phyloP scores from a whole-genome alignment of 2,329 filamentous ascomycete genomes.

The Tolypocladium tundrense region DNA sequence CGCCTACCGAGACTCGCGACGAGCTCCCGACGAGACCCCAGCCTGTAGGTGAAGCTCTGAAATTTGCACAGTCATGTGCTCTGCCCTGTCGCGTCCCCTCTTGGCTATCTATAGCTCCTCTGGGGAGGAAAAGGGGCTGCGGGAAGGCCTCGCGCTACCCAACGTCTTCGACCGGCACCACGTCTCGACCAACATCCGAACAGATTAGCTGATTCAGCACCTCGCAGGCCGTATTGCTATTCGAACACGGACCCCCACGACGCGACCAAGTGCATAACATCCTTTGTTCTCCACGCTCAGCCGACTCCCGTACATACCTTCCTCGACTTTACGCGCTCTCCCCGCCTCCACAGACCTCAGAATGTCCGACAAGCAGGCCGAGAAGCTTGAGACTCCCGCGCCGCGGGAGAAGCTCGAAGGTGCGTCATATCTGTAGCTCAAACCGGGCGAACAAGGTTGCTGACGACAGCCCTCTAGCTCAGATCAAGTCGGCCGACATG shows the following conservation, averaged over 20 bases:
- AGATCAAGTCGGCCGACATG: conserved; percentile 98
- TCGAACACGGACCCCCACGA: background rate
- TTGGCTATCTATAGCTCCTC: background rate
- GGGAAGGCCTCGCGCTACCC: background rate
- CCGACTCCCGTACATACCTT: background rate
- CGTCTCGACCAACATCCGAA: background rate
- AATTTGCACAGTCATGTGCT: no score
- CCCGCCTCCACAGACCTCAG: background rate
- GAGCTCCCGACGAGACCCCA: background rate
- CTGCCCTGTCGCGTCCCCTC: no score
- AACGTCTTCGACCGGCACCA: background rate
- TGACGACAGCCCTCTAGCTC: conserved; percentile 45
- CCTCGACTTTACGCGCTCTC: background rate
- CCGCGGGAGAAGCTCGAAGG: conserved; percentile 69
- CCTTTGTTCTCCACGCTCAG: background rate
- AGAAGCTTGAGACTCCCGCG: conserved; percentile 32
- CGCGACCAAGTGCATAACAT: background rate
- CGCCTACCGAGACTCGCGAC: background rate
- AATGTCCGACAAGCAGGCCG: conserved; percentile 30
- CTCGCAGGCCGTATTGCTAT: background rate
- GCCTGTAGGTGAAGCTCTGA: background rate
- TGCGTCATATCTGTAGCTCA: conserved; percentile 22
- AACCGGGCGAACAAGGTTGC: background rate
- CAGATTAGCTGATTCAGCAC: background rate
- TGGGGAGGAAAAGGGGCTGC: background rate